These are phyloP conservation scores for Amaranthus cruentus DNA, from an alignment of 148 eudicot genomes.

Conservation along the genomic window DNA sequence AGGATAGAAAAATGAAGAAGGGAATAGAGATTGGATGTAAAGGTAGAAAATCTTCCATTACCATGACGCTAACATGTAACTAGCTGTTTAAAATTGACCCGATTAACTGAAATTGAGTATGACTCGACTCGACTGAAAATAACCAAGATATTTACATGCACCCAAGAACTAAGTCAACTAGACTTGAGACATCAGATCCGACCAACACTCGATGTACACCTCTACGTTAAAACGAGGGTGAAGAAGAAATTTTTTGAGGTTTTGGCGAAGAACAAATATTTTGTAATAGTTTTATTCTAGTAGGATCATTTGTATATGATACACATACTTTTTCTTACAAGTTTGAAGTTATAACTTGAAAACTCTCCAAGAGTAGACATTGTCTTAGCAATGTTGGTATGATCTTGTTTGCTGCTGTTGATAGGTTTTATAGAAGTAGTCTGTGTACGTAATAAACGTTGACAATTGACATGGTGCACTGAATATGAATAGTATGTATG, in stretches of 20 bases:
- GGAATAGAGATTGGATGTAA: slow-evolving; percentile 10
- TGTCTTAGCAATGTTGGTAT: not conserved
- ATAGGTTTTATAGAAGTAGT: slow-evolving; percentile 14
- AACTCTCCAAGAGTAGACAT: not conserved
- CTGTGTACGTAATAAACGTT: slow-evolving; percentile 11
- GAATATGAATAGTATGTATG: not conserved
- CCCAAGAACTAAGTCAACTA: too few relatives aligned
- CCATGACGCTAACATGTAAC: not conserved
- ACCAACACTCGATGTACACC: too few relatives aligned
- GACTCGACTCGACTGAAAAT: too few relatives aligned
- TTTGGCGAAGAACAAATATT: not conserved
- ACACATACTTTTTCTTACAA: not conserved
- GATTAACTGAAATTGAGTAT: too few relatives aligned
- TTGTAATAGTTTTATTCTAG: not conserved
- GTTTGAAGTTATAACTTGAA: not conserved
- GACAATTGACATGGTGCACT: slow-evolving; percentile 10
- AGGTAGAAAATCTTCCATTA: slow-evolving; percentile 8
- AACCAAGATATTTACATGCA: too few relatives aligned
- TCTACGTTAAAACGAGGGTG: not conserved
- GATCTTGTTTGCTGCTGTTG: slow-evolving; percentile 1
- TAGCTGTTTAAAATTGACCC: too few relatives aligned
- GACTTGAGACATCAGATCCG: too few relatives aligned
- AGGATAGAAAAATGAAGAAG: slow-evolving; percentile 5
- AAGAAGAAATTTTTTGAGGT: not conserved
- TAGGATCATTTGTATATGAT: not conserved